Evolutionary conservation across 2,329 filamentous ascomycete genomes (phyloP).

Genomic region (Scedosporium aurantiacum): DNA sequence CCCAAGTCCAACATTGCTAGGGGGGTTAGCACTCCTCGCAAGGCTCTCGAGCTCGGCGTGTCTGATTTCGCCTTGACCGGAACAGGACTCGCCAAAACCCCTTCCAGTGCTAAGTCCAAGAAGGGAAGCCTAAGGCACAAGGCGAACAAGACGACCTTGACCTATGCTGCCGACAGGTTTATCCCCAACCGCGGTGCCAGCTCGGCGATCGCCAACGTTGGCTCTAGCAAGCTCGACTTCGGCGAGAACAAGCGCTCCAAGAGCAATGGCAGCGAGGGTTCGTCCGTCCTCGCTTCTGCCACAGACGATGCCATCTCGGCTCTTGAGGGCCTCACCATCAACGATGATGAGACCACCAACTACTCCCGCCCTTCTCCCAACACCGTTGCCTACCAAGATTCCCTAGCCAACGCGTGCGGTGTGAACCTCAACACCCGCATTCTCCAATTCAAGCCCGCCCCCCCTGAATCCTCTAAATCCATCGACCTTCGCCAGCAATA

Average conservation of each 20-base stretch:
- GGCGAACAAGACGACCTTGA: slow-evolving; percentile 66
- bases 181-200: slow-evolving; percentile 89
- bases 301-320: slow-evolving; percentile 71
- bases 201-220: slow-evolving; percentile 73
- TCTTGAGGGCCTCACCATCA: slow-evolving; percentile 66
- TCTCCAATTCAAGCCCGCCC: slow-evolving; percentile 92
- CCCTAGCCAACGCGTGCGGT: slow-evolving; percentile 80
- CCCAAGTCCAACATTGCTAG: slow-evolving; percentile 94
- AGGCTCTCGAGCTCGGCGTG: slow-evolving; percentile 74
- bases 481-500: slow-evolving; percentile 97
- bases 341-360: slow-evolving; percentile 55
- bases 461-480: slow-evolving; percentile 96
- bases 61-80: slow-evolving; percentile 88
- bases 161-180: slow-evolving; percentile 80
- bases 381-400: slow-evolving; percentile 83
- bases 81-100: slow-evolving; percentile 58
- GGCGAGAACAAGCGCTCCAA: slow-evolving; percentile 63
- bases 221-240: slow-evolving; percentile 70
- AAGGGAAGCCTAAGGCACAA: slow-evolving; percentile 43
- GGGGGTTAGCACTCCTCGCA: slow-evolving; percentile 63
- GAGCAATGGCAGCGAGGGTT: slow-evolving; percentile 58
- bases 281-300: slow-evolving; percentile 64
- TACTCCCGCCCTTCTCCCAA: slow-evolving; percentile 77
- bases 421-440: slow-evolving; percentile 92
- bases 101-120: slow-evolving; percentile 44